Evolutionary conservation across 1,139 yeast species (phyloP).

Genomic region (Wickerhamomyces sp.): DNA sequence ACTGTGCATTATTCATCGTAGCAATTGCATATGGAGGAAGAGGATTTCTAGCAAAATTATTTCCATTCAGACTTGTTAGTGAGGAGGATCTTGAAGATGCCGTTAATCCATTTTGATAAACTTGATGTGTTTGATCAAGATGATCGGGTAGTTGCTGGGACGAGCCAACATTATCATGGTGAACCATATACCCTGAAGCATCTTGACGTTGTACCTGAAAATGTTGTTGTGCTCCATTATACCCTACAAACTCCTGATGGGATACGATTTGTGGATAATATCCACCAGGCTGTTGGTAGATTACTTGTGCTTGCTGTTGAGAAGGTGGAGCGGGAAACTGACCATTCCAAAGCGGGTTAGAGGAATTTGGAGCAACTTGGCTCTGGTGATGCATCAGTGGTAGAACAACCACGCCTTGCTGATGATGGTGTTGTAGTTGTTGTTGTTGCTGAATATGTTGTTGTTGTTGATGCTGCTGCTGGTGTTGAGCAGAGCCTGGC

Average conservation of each 20-base stretch:
- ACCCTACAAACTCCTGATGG: background rate
- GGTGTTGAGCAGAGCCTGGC: background rate
- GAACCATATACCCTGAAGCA: background rate
- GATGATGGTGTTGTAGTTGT: constrained; percentile 1
- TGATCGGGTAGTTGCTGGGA: background rate
- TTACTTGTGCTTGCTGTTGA: background rate
- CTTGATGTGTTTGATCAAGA: background rate
- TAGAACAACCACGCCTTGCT: constrained; percentile 6
- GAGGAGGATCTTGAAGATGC: background rate
- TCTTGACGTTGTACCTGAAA: background rate
- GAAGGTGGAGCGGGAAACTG: background rate
- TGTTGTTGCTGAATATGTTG: background rate
- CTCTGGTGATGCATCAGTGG: constrained; percentile 10
- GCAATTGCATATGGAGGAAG: constrained; percentile 31
- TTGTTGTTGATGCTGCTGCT: constrained; percentile 4
- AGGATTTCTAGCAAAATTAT: constrained; percentile 24
- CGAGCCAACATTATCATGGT: background rate
- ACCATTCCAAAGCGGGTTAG: background rate
- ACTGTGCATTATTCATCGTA: constrained; percentile 19
- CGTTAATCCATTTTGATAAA: background rate
- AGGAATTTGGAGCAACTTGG: background rate
- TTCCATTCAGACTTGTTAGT: background rate
- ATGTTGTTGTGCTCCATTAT: background rate
- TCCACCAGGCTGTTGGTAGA: background rate
- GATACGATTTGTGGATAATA: background rate